Evolutionary conservation across 441 rosid species (phyloP).

Genomic region (Euphorbia neoarborescens): DNA sequence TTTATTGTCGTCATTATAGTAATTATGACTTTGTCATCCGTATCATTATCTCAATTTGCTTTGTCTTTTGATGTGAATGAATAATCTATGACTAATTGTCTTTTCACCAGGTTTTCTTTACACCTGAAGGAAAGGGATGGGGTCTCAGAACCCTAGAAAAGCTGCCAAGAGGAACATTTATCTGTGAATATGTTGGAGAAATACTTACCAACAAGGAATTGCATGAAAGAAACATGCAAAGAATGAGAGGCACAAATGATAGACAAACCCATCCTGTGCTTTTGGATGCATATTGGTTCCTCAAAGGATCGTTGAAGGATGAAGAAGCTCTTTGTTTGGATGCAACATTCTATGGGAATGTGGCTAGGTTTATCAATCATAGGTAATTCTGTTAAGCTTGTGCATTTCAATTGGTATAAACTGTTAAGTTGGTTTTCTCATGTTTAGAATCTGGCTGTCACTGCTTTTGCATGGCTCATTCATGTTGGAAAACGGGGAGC

Average conservation of each 20-base stretch:
- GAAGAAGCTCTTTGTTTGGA: slow-evolving; percentile 79
- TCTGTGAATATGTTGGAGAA: slow-evolving; percentile 84
- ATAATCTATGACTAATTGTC: slow-evolving; percentile 8
- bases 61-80: slow-evolving; percentile 1
- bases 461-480: neutral
- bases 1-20: neutral
- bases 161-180: slow-evolving; percentile 79
- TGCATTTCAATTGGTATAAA: neutral
- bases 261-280: slow-evolving; percentile 37
- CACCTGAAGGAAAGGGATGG: slow-evolving; percentile 82
- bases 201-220: slow-evolving; percentile 63
- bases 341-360: slow-evolving; percentile 60
- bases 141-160: slow-evolving; percentile 76
- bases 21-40: neutral
- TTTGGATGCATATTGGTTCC: slow-evolving; percentile 79
- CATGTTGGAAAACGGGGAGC: neutral
- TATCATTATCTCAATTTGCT: neutral
- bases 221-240: slow-evolving; percentile 32
- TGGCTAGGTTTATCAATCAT: slow-evolving; percentile 88
- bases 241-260: slow-evolving; percentile 16
- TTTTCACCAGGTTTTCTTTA: slow-evolving; percentile 58
- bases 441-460: slow-evolving; percentile 8
- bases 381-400: slow-evolving; percentile 36
- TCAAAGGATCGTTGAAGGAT: slow-evolving; percentile 37
- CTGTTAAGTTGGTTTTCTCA: neutral